Evolutionary conservation across 371 early-diverging fungal genomes (phyloP), one percentile per base, ranked within the genome.

Genomic region (Catenaria anguillulae): DNA sequence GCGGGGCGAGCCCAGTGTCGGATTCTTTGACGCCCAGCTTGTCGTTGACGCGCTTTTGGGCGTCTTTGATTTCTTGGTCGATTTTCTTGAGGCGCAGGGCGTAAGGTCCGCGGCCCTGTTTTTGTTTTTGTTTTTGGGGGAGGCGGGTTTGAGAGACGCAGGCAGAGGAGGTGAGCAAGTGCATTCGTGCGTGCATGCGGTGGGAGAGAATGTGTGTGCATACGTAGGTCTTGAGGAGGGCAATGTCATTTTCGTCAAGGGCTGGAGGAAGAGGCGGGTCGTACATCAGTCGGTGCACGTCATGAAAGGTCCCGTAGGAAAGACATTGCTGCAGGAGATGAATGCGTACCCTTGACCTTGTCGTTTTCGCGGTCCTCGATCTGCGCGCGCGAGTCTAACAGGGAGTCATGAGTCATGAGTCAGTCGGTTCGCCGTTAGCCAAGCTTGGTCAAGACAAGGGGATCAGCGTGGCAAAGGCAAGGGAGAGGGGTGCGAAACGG

Each of bases 1-100:
- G 99, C 48, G 98, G 97, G 2, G 99, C 98, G 52, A 99, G 81
- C 61, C 99, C 99, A 58, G 99, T 99, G 72, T 99, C 99, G 31
- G 92, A 90, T 78, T 99, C 99, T 80, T 94, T 96, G 55, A 98
- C 94, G 63, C 96, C 90, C 77, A 98, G 91, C 82, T 91, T 93
- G 70, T 97, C 94, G 71, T 93, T 93, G 64, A 98, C 92, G 55
- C 89, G 82, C 75, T 94, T 94, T 71, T 95, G 96, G 42, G 88
- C 82, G 63, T 94, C 94, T 74, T 90, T 90, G 65, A 97, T 87
- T 58, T 93, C 92, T 66, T 76, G 80, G 64, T 97, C 98, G 35
- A 93, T 82, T 62, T 83, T 78, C 73, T 88, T 93, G 62, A 97
- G 78, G 65, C 93, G 92, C 65, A 84, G 82, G 24, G 91, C 92